phyloP scores from a whole-genome alignment of 495 filamentous ascomycete genomes.

The Penicillium desertorum region DNA sequence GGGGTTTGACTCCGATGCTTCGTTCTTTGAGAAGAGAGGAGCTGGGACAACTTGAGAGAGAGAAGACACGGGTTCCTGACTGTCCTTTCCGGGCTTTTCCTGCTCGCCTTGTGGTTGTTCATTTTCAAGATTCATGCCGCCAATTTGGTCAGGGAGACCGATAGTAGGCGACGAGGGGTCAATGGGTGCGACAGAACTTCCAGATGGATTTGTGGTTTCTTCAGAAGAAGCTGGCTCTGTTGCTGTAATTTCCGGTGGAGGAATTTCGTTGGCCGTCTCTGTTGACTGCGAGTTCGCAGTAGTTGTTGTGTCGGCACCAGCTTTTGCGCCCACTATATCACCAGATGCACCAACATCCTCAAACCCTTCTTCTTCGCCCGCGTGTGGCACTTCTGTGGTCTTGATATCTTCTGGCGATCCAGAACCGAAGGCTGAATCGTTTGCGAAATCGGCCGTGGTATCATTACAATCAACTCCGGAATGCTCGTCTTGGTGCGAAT shows the following conservation, averaged over 20 bases:
- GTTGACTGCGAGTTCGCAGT: conserved; percentile 1
- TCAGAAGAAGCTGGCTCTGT: conserved; percentile 26
- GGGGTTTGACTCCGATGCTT: conserved; percentile 19
- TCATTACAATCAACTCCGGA: conserved; percentile 50
- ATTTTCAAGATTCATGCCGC: conserved; percentile 50
- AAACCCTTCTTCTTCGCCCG: conserved; percentile 87
- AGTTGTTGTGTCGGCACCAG: conserved; percentile 41
- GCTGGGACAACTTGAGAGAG: conserved; percentile 67
- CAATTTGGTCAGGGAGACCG: conserved; percentile 52
- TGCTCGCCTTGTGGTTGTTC: conserved; percentile 26
- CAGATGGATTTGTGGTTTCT: conserved; percentile 14
- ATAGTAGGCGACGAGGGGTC: conserved; percentile 50
- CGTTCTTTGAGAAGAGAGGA: conserved; percentile 56
- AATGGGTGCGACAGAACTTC: conserved; percentile 11
- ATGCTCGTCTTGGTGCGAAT: conserved; percentile 37
- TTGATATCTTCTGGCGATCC: conserved; percentile 48
- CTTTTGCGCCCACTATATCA: conserved; percentile 63
- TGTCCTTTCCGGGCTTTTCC: conserved; percentile 6
- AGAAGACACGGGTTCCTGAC: conserved; percentile 41
- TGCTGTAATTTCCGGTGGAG: conserved; percentile 9
- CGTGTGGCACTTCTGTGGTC: conserved; percentile 68
- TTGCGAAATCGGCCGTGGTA: conserved; percentile 46
- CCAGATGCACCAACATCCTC: conserved; percentile 79
- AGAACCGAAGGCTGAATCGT: conserved; percentile 36
- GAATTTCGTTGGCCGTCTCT: not conserved